A percentile compares a stretch with the other conserved stretches of the same genome.
Conservation (phyloP, 345 rosid genomes). For the Isatis tinctoria region DNA sequence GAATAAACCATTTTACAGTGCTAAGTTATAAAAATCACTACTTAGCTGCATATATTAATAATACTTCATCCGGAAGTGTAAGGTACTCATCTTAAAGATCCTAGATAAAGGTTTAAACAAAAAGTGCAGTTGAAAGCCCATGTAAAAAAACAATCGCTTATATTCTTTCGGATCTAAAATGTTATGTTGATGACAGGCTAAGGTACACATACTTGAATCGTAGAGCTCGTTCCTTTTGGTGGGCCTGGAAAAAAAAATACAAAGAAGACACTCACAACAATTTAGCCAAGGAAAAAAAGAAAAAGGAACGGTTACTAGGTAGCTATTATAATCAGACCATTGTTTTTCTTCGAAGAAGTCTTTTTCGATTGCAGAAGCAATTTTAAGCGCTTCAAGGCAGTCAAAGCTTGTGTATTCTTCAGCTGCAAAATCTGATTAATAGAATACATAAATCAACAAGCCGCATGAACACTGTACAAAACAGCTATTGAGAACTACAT, state of each 20-base stretch:
- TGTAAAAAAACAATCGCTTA: neutral
- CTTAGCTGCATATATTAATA: neutral
- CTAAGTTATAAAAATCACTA: neutral
- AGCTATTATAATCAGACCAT: constrained; percentile 20
- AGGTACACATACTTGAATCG: constrained; percentile 43
- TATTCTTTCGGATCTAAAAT: neutral
- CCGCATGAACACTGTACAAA: neutral
- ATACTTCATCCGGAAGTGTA: neutral
- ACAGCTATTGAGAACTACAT: neutral
- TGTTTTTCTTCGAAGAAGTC: constrained; percentile 31
- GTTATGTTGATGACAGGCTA: neutral
- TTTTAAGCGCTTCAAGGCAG: constrained; percentile 54
- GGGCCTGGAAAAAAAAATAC: constrained; percentile 37
- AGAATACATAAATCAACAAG: constrained; percentile 5
- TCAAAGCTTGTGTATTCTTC: constrained; percentile 66
- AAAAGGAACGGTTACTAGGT: constrained; percentile 26
- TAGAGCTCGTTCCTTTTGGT: constrained; percentile 36
- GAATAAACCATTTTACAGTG: constrained; percentile 5
- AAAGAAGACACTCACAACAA: neutral
- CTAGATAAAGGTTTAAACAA: neutral
- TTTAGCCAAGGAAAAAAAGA: constrained; percentile 25
- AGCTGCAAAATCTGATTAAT: constrained; percentile 62
- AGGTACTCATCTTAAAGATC: neutral
- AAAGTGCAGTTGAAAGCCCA: neutral
- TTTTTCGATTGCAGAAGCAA: constrained; percentile 48